Base-by-base conservation (phyloP, 371 early-diverging fungal species). In the Mucor racemosus region DNA sequence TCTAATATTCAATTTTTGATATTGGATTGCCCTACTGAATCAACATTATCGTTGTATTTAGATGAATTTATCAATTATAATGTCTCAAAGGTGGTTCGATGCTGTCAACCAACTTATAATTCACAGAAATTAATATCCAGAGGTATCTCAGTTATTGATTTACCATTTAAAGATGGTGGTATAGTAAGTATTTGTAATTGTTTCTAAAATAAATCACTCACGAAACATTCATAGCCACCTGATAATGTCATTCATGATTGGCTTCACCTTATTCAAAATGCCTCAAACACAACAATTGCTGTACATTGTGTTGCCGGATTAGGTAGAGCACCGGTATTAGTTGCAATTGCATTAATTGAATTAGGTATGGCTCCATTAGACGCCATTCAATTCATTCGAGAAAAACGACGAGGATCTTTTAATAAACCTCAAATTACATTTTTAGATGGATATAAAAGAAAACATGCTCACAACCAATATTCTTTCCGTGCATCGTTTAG, bases 231-330 rank as follows among this genome's bases (percentile, higher is more conserved):
- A 31, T 56, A 79, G 83, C 95, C 95, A n/a, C 92, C 94, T 7
- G 67, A 78, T 13, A 56, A 62, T 21, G 82, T 94, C 33, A 82
- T 94, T 36, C 79, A 82, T 60, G 80, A 85, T 41, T 95, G 94
- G 94, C 81, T 94, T 33, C 78, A 81, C 60, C 76, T 94, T 38
- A 84, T 94, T 5, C 80, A 84, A 53, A 46, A 62, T 42, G 71
- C 73, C 35, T 79, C 83, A 54, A 72, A 71, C 11, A 83, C 82
- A 13, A 89, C 91, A 0, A 88, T 94, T 58, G 95, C 93, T 2
- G 91, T 94, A 5, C 95, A 94, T 69, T 94, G 95, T 69, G 93
- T 94, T 4, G 93, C 95, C 7, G 95, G 95, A 38, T 82, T 94
- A 36, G 94, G 94, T 7, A 72, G 90, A 26, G 91, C 91, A 4